Conservation (phyloP, 108 stramenopile genomes). For the Cyclotella kingstonii region DNA sequence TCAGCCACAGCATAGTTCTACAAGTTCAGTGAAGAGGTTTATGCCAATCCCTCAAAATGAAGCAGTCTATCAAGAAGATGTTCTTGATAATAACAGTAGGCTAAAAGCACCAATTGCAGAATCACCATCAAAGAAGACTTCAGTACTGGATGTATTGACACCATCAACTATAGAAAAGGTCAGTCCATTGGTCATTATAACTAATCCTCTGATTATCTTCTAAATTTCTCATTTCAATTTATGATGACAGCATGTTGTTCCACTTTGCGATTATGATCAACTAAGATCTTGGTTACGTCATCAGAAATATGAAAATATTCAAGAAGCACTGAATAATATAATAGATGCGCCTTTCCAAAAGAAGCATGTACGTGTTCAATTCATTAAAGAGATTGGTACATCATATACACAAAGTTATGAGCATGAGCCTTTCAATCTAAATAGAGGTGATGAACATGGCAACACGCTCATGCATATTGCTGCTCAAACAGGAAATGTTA, state of each 20-base stretch:
- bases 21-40: background rate
- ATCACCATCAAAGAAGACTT: conserved; percentile 24
- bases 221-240: background rate
- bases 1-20: conserved; percentile 9
- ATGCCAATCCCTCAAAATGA: conserved; percentile 13
- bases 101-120: conserved; percentile 3
- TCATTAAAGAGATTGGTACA: conserved; percentile 69
- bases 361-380: conserved; percentile 51
- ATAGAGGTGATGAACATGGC: conserved; percentile 78
- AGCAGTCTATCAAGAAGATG: conserved; percentile 8
- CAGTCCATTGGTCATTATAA: no score
- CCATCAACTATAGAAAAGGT: conserved; percentile 31
- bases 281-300: conserved; percentile 52
- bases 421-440: conserved; percentile 66
- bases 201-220: no score
- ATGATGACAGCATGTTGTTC: conserved; percentile 19
- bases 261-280: conserved; percentile 35
- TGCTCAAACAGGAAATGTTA: conserved; percentile 75
- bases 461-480: conserved; percentile 78
- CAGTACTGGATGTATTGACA: conserved; percentile 42
- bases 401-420: conserved; percentile 67
- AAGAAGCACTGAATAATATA: conserved; percentile 64
- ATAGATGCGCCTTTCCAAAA: conserved; percentile 59
- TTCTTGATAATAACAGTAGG: conserved; percentile 1
- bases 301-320: conserved; percentile 64